Conservation (phyloP, 2,329 filamentous ascomycete species). For the Elsinoe batatas region DNA sequence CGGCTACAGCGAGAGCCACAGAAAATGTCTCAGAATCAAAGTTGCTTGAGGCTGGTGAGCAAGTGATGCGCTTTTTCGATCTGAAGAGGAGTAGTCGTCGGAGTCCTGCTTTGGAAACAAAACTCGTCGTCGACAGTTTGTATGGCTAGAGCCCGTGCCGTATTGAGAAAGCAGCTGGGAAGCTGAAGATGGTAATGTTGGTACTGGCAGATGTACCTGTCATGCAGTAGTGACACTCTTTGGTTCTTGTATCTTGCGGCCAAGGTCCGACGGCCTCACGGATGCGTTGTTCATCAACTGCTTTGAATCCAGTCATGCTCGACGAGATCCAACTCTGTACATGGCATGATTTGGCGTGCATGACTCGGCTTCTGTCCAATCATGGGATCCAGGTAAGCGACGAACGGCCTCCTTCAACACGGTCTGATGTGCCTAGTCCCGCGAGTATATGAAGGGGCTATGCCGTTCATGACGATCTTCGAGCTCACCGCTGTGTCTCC, state of each 20-base stretch:
- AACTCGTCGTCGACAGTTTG: background rate
- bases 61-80: background rate
- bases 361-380: conserved; percentile 6
- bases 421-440: background rate
- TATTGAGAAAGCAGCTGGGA: background rate
- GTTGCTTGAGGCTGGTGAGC: background rate
- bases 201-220: background rate
- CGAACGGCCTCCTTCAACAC: background rate
- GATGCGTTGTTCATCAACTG: conserved; percentile 6
- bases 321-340: background rate
- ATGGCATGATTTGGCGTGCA: conserved; percentile 6
- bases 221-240: background rate
- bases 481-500: background rate
- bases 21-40: conserved; percentile 5
- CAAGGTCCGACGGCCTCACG: background rate
- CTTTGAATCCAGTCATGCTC: conserved; percentile 1
- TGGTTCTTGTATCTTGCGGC: background rate
- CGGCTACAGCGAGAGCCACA: conserved; percentile 9
- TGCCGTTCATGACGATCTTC: background rate
- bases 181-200: background rate
- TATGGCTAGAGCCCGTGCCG: conserved; percentile 3
- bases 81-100: too few species aligned
- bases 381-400: conserved; percentile 9
- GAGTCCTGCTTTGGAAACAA: too few species aligned
- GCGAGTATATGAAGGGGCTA: background rate